Conservation (phyloP, 495 filamentous ascomycete genomes). For the Tuber calosporum region DNA sequence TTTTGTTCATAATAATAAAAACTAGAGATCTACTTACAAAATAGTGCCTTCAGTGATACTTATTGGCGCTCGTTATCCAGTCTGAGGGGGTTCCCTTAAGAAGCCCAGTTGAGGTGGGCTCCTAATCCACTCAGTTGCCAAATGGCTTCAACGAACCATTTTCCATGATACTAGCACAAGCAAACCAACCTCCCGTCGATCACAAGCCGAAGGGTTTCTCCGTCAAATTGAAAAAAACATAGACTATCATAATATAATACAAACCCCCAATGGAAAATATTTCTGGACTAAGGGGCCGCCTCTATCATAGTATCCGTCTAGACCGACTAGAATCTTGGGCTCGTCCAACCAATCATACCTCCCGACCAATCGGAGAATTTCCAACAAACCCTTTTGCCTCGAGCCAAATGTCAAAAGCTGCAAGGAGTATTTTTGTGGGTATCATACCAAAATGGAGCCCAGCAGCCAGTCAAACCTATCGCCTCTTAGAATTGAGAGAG, state of each 20-base stretch:
- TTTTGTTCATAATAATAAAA: background rate
- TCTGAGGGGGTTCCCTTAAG: background rate
- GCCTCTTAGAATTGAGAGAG: background rate
- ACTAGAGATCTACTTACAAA: background rate
- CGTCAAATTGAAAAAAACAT: background rate
- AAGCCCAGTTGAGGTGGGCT: background rate
- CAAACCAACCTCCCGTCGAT: background rate
- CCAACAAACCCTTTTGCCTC: background rate
- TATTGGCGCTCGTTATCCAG: background rate
- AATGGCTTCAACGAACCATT: background rate
- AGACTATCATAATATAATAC: no score
- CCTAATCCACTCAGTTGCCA: background rate
- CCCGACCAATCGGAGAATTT: background rate
- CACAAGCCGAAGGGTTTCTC: no score
- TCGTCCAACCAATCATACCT: background rate
- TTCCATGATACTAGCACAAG: background rate
- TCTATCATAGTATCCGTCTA: background rate
- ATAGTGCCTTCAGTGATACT: background rate
- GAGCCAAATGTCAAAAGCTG: conserved; percentile 4
- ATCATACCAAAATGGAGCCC: background rate
- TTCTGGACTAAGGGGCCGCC: background rate
- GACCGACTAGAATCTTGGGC: background rate
- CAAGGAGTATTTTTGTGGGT: background rate
- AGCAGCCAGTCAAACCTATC: background rate
- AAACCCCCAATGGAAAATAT: background rate